Conservation (phyloP, 2,329 filamentous ascomycete genomes). For the Ascochyta koolunga region DNA sequence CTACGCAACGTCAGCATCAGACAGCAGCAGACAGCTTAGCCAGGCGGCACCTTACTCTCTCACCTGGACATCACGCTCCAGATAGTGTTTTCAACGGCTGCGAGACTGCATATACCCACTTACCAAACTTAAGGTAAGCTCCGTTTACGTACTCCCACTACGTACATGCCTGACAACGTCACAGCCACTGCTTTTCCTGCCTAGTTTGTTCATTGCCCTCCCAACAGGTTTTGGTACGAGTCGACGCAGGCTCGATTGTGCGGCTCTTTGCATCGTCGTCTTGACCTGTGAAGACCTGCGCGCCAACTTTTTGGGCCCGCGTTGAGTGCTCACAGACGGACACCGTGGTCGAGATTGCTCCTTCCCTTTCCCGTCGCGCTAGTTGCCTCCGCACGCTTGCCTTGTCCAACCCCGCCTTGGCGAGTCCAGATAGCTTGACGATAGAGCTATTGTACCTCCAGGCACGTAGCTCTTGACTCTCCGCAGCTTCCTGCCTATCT, state of each 20-base stretch:
- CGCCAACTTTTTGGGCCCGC: background rate
- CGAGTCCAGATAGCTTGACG: background rate
- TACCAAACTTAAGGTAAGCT: background rate
- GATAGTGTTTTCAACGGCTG: background rate
- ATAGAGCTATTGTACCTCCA: background rate
- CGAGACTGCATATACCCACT: background rate
- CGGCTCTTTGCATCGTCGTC: background rate
- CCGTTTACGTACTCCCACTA: too few relatives aligned
- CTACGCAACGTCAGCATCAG: background rate
- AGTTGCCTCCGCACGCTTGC: conserved; percentile 6
- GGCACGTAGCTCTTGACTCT: background rate
- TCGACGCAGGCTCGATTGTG: background rate
- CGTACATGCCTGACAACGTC: background rate
- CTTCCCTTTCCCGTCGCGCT: conserved; percentile 4
- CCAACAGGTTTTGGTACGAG: background rate
- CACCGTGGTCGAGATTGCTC: conserved; percentile 3
- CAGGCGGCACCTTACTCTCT: background rate
- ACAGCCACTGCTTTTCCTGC: background rate
- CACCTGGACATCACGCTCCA: background rate
- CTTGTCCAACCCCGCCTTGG: background rate
- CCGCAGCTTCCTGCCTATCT: background rate
- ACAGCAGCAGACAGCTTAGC: background rate
- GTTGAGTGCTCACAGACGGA: conserved; percentile 2
- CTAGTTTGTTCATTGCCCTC: background rate
- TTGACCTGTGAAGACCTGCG: background rate